A percentile compares a stretch with the other conserved stretches of the same genome.
Evolutionary conservation across 2,329 filamentous ascomycete genomes (phyloP).

Genomic region (Arthroderma sp.): DNA sequence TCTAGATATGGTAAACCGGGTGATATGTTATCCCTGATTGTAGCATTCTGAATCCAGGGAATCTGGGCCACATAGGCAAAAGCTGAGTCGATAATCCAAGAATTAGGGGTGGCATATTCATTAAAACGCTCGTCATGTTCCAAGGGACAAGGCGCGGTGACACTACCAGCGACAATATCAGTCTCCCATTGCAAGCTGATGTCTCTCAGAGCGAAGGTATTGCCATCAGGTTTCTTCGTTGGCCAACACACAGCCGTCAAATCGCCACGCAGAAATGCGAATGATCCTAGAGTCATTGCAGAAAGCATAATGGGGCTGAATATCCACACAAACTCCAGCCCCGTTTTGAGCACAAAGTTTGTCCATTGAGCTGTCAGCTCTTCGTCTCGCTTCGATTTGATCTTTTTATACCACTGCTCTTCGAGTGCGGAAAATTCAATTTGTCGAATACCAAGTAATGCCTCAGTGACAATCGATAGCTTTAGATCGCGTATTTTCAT

Average conservation of each 20-base stretch:
- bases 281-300: slow-evolving; percentile 49
- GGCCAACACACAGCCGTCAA: no score
- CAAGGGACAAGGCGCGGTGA: no score
- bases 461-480: neutral
- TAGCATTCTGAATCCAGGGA: slow-evolving; percentile 58
- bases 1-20: slow-evolving; percentile 57
- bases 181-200: no score
- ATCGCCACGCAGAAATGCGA: no score
- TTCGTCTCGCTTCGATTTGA: neutral
- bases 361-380: neutral
- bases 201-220: no score
- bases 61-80: slow-evolving; percentile 34
- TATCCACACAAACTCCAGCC: no score
- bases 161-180: no score
- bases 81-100: neutral
- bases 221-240: no score
- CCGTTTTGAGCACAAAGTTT: no score
- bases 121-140: no score
- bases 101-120: neutral
- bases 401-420: slow-evolving; percentile 1
- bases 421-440: slow-evolving; percentile 2
- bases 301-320: slow-evolving; percentile 52
- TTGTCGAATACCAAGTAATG: slow-evolving; percentile 2
- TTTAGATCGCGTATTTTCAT: slow-evolving; percentile 2
- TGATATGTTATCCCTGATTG: slow-evolving; percentile 54